Evolutionary conservation across 192 early-diverging fungal genomes (phyloP), one percentile per base, ranked within the genome.

Genomic region (Linnemannia elongata): DNA sequence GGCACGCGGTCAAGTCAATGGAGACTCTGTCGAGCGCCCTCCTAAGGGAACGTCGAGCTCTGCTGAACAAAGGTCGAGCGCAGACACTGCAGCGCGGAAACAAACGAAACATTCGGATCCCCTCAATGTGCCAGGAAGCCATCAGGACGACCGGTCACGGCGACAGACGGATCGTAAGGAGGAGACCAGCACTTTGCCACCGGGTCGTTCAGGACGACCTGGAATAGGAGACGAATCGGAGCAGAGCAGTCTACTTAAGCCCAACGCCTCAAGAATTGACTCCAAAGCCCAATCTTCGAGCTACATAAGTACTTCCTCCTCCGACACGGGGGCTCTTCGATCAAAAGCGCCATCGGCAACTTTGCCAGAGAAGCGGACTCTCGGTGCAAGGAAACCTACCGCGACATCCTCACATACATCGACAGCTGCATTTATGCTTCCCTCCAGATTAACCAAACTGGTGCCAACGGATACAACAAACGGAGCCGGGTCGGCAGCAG

Each of bases 361-460:
- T 0, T 52, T 84, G 22, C 82, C 76, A 36, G 82, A 84, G 30
- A 84, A 79, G 68, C 82, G 82, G 6, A 84, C 60, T 1, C 17
- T 84, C 8, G 76, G 76, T 30, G 47, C 52, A 36, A 60, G 77
- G 15, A 79, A n/a, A 12, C 76, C 72, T 12, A 10, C 57, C 3
- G 30, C 60, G 15, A 55, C 47, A 15, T 39, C 27, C 33, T 57
- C 63, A 0, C 76, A 79, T 15, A 27, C 35, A 36, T 39, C 33
- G 17, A 15, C 81, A 36, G n/a, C 80, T 13, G 54, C 45, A 36
- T 45, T 70, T 7, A 76, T 76, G 74, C 77, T 72, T 27, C 60
- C 77, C 3, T 84, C 82, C 6, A 72, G 82, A 27, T 68, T 84
- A 4, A 69, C 60, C 24, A 84, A 79, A 22, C 24, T 74, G 22